Base-by-base conservation (phyloP, 176 grass and related monocot genomes). In the Chrysopogon serrulatus region DNA sequence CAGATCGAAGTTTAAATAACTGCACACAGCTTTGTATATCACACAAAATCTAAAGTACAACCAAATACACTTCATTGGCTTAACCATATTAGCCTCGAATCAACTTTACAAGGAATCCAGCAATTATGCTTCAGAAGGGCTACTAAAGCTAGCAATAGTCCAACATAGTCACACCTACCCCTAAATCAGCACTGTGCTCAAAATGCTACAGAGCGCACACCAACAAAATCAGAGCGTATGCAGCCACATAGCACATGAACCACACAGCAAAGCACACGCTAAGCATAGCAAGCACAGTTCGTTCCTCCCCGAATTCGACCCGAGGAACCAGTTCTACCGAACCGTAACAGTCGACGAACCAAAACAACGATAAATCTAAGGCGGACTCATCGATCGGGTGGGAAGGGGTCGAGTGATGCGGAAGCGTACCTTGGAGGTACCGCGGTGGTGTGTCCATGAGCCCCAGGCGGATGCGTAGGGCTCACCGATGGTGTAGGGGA, bases 401-500 rank as follows among this genome's bases (percentile, higher is more conserved):
- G 9, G 73, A 67, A 64, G 35, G 42, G 28, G 19, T 28, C 4
- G 32, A 45, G 74, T 34, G 41, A 37, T 3, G 51, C 17, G 39
- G 39, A 17, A 10, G 30, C 37, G 11, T 85, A 96, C 96, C 96
- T 99, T 99, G 74, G 96, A 87, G 42, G 70, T 87, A 82, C 96
- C 96, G n/a, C 86, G 96, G 72, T 76, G 88, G 93, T 99, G 96
- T 51, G 86, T 88, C 96, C 96, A 99, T 56, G 93, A 99, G 31
- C 96, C 96, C 96, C 96, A 99, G 14, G 91, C 80, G 32, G 93
- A 86, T 57, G 86, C 69, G 84, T 99, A 93, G 54, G 96, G 87
- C 77, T 99, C 97, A 33, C 93, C 93, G 78, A 99, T 70, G 90
- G 78, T 96, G 93, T 99, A 99, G 71, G 97, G 93, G 21, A 99